Base-by-base conservation (phyloP, 2,329 filamentous ascomycete genomes). In the Purpureocillium takamizusanense region DNA sequence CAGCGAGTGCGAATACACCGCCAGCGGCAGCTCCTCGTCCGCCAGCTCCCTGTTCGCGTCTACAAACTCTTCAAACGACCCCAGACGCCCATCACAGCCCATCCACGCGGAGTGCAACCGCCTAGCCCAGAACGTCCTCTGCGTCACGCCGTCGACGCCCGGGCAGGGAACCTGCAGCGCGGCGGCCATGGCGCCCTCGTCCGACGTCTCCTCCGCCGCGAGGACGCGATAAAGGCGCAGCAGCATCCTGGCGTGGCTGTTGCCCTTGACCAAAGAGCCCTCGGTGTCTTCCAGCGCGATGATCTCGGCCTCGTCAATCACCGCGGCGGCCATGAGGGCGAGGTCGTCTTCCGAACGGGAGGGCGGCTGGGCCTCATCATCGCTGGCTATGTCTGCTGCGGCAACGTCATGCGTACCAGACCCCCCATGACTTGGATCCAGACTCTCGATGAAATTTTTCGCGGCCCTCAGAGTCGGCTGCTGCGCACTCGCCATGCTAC, bases 61-160 rank as follows among this genome's bases (percentile, higher is more conserved):
- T 0, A 55, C 36, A 35, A 56, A 55, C 7, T 45, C 44, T 0
- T 48, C 46, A 43, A 59, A 54, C 0, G 12, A n/a, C n/a, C n/a
- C 10, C 11, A 14, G 12, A 7, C 1, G n/a, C 4, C 0, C 7
- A 27, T 4, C 27, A 38, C 10, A 10, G 17, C 0, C 39, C 28
- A 13, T 45, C 35, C 37, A 53, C 11, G 28, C 44, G 2, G 44
- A 31, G 9, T 53, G 44, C 1, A 52, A 42, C 25, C 53, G 46
- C 37, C 49, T 52, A 1, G 50, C 47, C 55, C 55, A 58, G 15
- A 59, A 58, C 38, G 49, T 46, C 12, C 46, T 43, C 33, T 50
- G 47, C 0, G 54, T 56, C 10, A 45, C 35, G 0, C 51, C 50
- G 2, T 47, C n/a, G 6, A 36, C 29, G 0, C 13, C 15, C 2